Evolutionary conservation across 2,329 filamentous ascomycete genomes (phyloP).

Genomic region (Sphaerulina musiva): DNA sequence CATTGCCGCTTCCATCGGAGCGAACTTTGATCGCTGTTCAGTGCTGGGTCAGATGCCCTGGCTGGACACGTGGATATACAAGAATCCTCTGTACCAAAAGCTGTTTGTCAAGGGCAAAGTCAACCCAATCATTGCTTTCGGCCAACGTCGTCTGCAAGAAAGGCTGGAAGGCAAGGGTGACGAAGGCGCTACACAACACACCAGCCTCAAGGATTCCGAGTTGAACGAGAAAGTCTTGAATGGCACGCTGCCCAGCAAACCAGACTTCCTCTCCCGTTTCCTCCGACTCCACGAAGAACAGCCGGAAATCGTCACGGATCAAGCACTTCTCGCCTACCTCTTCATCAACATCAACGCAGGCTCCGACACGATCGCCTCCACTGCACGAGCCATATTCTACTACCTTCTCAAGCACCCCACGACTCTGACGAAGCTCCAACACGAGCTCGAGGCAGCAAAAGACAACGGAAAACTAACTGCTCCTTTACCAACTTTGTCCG

Average conservation of each 20-base stretch:
- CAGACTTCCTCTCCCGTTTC: slow-evolving; percentile 29
- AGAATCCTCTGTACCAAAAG: slow-evolving; percentile 22
- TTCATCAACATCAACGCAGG: slow-evolving; percentile 28
- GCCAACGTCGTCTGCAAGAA: slow-evolving; percentile 23
- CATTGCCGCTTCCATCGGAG: slow-evolving; percentile 15
- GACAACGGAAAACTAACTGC: slow-evolving; percentile 12
- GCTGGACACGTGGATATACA: slow-evolving; percentile 25
- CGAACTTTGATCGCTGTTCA: slow-evolving; percentile 26
- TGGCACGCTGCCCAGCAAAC: slow-evolving; percentile 23
- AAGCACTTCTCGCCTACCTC: slow-evolving; percentile 22
- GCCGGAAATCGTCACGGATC: slow-evolving; percentile 24
- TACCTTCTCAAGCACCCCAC: slow-evolving; percentile 11
- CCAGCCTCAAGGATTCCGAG: slow-evolving; percentile 15
- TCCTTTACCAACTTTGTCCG: slow-evolving; percentile 16
- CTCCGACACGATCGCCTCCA: slow-evolving; percentile 16
- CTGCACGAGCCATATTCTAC: slow-evolving; percentile 14
- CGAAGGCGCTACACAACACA: not conserved
- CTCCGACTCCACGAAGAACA: slow-evolving; percentile 24
- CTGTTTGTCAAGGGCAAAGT: slow-evolving; percentile 21
- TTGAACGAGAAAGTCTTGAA: slow-evolving; percentile 22
- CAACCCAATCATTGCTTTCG: slow-evolving; percentile 24
- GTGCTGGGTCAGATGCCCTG: slow-evolving; percentile 29
- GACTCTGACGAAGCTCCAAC: slow-evolving; percentile 6
- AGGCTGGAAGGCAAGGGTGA: slow-evolving; percentile 17
- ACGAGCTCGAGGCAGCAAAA: slow-evolving; percentile 16